Conservation (phyloP, 352 stramenopile genomes). For the Blastocystis sp. region DNA sequence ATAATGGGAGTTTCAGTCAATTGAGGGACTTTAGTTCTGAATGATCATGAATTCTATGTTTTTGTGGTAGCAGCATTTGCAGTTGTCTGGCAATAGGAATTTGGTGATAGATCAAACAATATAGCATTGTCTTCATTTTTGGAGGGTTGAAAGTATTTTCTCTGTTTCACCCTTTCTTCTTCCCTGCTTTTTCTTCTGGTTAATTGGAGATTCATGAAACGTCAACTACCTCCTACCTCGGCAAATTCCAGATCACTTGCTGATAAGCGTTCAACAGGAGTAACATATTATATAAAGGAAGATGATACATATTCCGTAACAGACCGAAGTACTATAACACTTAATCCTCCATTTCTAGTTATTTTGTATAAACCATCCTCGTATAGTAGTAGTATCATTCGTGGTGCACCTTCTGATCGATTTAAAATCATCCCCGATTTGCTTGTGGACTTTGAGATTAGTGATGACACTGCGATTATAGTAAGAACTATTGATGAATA, state of each 20-base stretch:
- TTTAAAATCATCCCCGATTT: background rate
- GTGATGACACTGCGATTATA: background rate
- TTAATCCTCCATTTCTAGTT: background rate
- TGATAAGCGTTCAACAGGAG: background rate
- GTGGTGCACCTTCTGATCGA: background rate
- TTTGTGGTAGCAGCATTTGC: slow-evolving; percentile 23
- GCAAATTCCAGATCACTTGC: background rate
- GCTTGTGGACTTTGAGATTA: slow-evolving; percentile 38
- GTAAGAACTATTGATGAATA: slow-evolving; percentile 22
- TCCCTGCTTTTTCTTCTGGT: background rate
- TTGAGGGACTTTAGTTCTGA: no score
- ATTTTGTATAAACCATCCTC: slow-evolving; percentile 21
- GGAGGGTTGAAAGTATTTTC: background rate
- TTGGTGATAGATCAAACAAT: background rate
- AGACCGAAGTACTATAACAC: background rate
- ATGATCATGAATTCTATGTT: background rate
- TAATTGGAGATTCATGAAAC: background rate
- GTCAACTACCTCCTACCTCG: background rate
- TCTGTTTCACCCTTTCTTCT: background rate
- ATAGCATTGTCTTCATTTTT: background rate
- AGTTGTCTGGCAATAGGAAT: slow-evolving; percentile 17
- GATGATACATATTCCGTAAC: background rate
- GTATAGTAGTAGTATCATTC: background rate
- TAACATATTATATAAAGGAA: background rate
- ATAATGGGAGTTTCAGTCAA: no score